Percentiles rank a stretch among this genome's conserved stretches.
Conservation (phyloP, 2,329 filamentous ascomycete genomes). For the Microsporum ferrugineum region DNA sequence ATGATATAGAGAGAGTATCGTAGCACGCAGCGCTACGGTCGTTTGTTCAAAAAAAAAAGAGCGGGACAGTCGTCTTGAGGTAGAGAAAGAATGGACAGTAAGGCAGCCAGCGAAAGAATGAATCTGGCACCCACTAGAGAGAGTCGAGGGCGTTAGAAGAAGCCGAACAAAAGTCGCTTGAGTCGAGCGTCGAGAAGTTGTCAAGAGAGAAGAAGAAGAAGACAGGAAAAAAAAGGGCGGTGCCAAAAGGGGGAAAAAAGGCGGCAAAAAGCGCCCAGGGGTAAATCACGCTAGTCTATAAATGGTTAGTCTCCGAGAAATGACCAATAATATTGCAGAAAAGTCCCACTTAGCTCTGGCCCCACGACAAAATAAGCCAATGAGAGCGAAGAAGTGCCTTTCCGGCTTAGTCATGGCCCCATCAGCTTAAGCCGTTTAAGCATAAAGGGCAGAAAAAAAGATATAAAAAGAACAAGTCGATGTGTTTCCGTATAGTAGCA, state of each 20-base stretch:
- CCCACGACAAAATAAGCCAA: background rate
- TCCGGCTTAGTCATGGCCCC: background rate
- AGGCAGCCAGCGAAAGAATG: slow-evolving; percentile 51
- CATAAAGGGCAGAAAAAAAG: background rate
- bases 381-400: background rate
- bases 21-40: slow-evolving; percentile 8
- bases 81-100: slow-evolving; percentile 39
- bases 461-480: background rate
- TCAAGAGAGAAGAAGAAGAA: slow-evolving; percentile 11
- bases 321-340: background rate
- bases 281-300: background rate
- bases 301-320: background rate
- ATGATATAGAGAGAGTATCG: background rate
- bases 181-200: slow-evolving; percentile 2
- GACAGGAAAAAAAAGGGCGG: background rate
- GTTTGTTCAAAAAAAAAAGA: slow-evolving; percentile 5
- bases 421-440: background rate
- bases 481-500: background rate
- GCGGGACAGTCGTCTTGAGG: slow-evolving; percentile 11
- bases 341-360: background rate
- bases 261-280: background rate
- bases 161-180: slow-evolving; percentile 9
- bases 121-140: slow-evolving; percentile 43
- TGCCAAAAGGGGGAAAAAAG: slow-evolving; percentile 3
- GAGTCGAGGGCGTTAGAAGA: slow-evolving; percentile 14